Base-by-base conservation (phyloP, 2,329 filamentous ascomycete species). In the Verticillium dahliae region DNA sequence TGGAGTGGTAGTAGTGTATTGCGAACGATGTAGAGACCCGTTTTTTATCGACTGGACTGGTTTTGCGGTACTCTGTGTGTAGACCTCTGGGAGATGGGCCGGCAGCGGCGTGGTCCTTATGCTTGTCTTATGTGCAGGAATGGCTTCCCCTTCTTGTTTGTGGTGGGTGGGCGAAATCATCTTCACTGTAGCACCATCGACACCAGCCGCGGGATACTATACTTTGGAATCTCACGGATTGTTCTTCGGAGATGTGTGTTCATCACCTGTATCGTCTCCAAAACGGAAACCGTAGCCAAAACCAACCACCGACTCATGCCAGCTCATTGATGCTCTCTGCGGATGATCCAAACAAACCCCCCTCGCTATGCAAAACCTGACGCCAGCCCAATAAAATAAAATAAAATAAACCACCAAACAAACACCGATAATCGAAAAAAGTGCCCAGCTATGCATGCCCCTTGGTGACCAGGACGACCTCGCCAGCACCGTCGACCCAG, bases 401-500 rank as follows among this genome's bases (percentile, higher is more conserved):
- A 22, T 22, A 22, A 22, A 58, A 58, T 4, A 5, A 31, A 31
- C 27, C 27, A 31, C 27, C 27, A 31, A 31, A 4, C 5, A 31
- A 50, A 22, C 39, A 50, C 31, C 13, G 22, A 34, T 33, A 34
- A 9, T 5, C 45, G 22, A 54, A 4, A 13, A 10, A 34, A 35
- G 14, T 9, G 10, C 31, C 13, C 31, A 31, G 27, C 27, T 22
- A 54, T 11, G 55, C 55, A 33, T 64, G 63, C 4, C 64, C 64
- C 27, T 62, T 57, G 14, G 61, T 66, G 11, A 82, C 75, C 4
- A 78, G 63, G 4, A 79, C 72, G 9, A 90, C 75, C 41, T 81
- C 69, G 1, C 86, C 87, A 1, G 81, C 80, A 0, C 81, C 85
- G 72, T 87, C 91, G 59, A 88, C 74, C 91, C 91, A 96, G 57